phyloP scores from a whole-genome alignment of 805 yeast genomes.

The Sugiyamaella marilandica region DNA sequence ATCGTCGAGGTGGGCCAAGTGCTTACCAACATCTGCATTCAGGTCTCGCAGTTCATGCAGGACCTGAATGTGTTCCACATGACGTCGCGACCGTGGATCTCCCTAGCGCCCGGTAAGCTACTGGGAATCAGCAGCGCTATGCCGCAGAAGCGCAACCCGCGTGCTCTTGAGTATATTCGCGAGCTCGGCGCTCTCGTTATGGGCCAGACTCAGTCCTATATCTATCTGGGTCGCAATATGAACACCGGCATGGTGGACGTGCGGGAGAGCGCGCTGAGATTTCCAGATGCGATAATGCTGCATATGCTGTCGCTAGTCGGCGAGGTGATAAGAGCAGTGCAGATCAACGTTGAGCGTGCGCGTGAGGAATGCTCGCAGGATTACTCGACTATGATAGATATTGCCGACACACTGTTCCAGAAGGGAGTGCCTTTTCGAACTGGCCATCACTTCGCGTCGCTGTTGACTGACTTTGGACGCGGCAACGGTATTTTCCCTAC shows the following conservation, averaged over 20 bases:
- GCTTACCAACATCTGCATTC: constrained; percentile 6
- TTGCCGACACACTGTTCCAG: constrained; percentile 14
- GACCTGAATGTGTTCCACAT: constrained; percentile 12
- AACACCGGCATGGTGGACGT: constrained; percentile 13
- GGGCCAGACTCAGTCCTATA: constrained; percentile 8
- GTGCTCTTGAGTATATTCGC: constrained; percentile 12
- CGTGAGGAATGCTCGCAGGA: constrained; percentile 12
- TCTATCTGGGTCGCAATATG: constrained; percentile 7
- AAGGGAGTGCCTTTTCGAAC: constrained; percentile 13
- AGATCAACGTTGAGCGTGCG: constrained; percentile 10
- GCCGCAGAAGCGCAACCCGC: constrained; percentile 15
- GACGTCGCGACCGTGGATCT: constrained; percentile 16
- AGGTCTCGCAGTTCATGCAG: constrained; percentile 14
- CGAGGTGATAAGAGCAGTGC: constrained; percentile 4
- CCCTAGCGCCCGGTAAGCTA: constrained; percentile 10
- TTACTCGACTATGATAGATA: constrained; percentile 15
- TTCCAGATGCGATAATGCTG: constrained; percentile 10
- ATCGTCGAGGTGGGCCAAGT: constrained; percentile 10
- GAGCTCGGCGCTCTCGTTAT: constrained; percentile 12
- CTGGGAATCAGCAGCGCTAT: constrained; percentile 16
- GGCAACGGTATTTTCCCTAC: constrained; percentile 8
- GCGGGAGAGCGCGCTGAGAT: constrained; percentile 8
- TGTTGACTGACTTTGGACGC: constrained; percentile 13
- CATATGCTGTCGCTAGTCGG: constrained; percentile 11
- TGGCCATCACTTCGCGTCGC: constrained; percentile 15